Conservation (phyloP, 305 asterid genomes). For the Solanum hybrid region DNA sequence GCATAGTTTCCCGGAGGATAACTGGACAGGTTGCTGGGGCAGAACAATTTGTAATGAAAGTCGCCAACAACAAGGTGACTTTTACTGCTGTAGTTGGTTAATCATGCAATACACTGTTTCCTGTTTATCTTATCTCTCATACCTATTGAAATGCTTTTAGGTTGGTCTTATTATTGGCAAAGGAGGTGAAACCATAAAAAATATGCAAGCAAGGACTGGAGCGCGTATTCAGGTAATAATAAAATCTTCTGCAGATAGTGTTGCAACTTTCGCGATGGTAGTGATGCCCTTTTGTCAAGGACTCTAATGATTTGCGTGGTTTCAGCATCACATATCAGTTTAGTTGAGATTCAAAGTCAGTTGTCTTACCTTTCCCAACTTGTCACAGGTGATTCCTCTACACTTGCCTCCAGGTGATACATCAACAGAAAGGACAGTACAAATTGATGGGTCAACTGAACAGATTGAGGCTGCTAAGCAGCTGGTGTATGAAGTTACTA, state of each 20-base stretch:
- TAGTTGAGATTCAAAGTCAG: neutral
- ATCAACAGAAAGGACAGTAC: slow-evolving; percentile 76
- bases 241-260: neutral
- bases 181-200: slow-evolving; percentile 97
- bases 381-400: slow-evolving; percentile 70
- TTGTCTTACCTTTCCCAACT: slow-evolving; percentile 4
- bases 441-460: slow-evolving; percentile 80
- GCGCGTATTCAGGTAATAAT: slow-evolving; percentile 79
- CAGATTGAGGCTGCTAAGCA: slow-evolving; percentile 87
- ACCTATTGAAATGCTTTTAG: slow-evolving; percentile 18
- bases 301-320: neutral
- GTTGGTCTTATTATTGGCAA: slow-evolving; percentile 97
- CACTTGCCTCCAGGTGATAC: slow-evolving; percentile 95
- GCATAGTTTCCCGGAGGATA: slow-evolving; percentile 48
- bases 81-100: neutral
- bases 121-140: neutral
- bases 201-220: slow-evolving; percentile 78
- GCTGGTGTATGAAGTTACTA: slow-evolving; percentile 68
- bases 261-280: neutral
- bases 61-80: slow-evolving; percentile 40
- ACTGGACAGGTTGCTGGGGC: slow-evolving; percentile 62
- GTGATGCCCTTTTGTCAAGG: neutral
- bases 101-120: neutral
- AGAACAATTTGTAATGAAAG: slow-evolving; percentile 54
- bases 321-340: neutral